phyloP scores from a whole-genome alignment of 352 stramenopile genomes.

The Globisporangium splendens region DNA sequence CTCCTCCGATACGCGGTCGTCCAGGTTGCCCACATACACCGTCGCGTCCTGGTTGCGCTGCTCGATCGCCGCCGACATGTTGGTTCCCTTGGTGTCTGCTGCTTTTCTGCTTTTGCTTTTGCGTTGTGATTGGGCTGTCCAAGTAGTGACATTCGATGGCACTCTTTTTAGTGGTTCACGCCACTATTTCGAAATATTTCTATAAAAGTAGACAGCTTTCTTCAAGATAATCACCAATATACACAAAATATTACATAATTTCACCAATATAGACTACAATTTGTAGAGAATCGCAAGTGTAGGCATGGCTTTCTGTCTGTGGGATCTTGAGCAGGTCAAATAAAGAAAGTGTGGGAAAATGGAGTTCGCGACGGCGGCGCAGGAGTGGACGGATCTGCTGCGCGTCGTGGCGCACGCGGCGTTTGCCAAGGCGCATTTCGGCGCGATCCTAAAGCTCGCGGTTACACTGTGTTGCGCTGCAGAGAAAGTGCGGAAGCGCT shows the following conservation, averaged over 20 bases:
- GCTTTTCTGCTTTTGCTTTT: not conserved
- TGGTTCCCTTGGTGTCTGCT: not conserved
- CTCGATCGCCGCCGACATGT: constrained; percentile 83
- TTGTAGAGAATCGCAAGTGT: too few species aligned
- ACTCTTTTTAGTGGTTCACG: not conserved
- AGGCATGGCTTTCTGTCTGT: too few species aligned
- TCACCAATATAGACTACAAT: too few species aligned
- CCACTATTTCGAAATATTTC: too few species aligned
- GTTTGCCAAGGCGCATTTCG: constrained; percentile 27
- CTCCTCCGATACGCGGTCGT: constrained; percentile 94
- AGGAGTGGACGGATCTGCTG: constrained; percentile 46
- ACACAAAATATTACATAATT: not conserved
- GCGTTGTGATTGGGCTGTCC: not conserved
- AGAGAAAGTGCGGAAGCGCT: not conserved
- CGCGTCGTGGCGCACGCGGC: constrained; percentile 14
- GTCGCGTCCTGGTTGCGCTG: constrained; percentile 96
- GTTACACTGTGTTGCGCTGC: constrained; percentile 26
- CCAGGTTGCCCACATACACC: constrained; percentile 98
- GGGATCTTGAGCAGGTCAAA: not conserved
- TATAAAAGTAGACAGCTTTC: not conserved
- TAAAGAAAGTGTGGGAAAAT: not conserved
- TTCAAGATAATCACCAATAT: not conserved
- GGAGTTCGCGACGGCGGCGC: constrained; percentile 27
- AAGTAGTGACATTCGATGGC: not conserved
- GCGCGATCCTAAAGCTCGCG: constrained; percentile 26